phyloP scores from a whole-genome alignment of 2,329 filamentous ascomycete species.

The Aspergillus niger region DNA sequence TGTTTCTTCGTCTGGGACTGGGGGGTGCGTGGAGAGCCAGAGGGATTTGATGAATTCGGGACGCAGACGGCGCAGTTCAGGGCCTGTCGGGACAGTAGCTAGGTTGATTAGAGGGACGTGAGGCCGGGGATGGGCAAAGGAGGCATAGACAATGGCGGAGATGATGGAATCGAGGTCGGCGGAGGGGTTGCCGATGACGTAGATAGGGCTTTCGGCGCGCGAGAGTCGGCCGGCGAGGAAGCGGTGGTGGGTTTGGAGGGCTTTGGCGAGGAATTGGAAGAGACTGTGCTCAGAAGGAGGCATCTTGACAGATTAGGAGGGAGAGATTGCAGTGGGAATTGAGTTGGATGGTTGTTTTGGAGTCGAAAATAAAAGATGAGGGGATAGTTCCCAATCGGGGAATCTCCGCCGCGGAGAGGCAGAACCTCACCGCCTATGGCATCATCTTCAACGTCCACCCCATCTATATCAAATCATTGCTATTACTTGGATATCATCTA shows the following conservation, averaged over 20 bases:
- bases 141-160: constrained; percentile 62
- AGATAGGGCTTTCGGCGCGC: constrained; percentile 32
- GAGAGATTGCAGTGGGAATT: too few relatives aligned
- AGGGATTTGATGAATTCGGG: constrained; percentile 62
- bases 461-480: too few relatives aligned
- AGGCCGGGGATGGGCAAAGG: constrained; percentile 50
- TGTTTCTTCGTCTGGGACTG: constrained; percentile 19
- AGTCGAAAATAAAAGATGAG: background rate
- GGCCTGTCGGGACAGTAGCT: constrained; percentile 44
- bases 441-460: too few relatives aligned
- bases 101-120: constrained; percentile 63
- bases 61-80: constrained; percentile 55
- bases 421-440: constrained; percentile 8
- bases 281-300: constrained; percentile 23
- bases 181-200: constrained; percentile 49
- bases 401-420: constrained; percentile 5
- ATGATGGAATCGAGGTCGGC: constrained; percentile 65
- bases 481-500: too few relatives aligned
- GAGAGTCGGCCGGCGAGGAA: constrained; percentile 27
- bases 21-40: constrained; percentile 47
- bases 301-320: background rate
- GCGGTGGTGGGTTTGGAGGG: constrained; percentile 32
- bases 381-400: background rate
- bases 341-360: too few relatives aligned
- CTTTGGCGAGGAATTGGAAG: constrained; percentile 41